Evolutionary conservation across 768 basidiomycete genomes (phyloP).

Genomic region (Mycena latifolia): DNA sequence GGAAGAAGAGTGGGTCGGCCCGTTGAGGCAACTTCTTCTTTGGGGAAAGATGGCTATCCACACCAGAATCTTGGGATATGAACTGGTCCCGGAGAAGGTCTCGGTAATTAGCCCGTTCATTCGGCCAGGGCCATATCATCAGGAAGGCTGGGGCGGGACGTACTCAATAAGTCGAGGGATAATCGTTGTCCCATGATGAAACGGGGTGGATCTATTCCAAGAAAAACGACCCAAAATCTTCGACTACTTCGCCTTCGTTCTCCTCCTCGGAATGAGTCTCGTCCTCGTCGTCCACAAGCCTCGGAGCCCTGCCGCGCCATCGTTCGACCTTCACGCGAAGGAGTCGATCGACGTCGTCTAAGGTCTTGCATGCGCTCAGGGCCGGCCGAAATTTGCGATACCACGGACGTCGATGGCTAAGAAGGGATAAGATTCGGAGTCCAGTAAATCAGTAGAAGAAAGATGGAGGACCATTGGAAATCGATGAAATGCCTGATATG

Average conservation of each 20-base stretch:
- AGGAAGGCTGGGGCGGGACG: background rate
- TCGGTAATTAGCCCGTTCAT: background rate
- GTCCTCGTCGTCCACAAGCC: slow-evolving; percentile 37
- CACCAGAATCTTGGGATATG: background rate
- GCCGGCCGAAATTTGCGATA: slow-evolving; percentile 66
- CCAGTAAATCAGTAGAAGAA: slow-evolving; percentile 27
- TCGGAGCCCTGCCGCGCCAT: slow-evolving; percentile 60
- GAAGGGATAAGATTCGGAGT: slow-evolving; percentile 14
- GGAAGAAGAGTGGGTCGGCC: background rate
- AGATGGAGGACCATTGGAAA: slow-evolving; percentile 69
- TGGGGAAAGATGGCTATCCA: too few species aligned
- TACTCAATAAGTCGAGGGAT: background rate
- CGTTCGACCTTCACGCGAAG: slow-evolving; percentile 52
- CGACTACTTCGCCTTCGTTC: slow-evolving; percentile 2
- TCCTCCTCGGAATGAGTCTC: slow-evolving; percentile 33
- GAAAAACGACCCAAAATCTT: slow-evolving; percentile 30
- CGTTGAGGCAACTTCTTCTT: background rate
- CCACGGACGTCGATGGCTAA: slow-evolving; percentile 66
- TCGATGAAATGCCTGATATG: slow-evolving; percentile 79
- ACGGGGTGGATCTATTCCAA: slow-evolving; percentile 23
- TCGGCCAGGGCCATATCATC: background rate
- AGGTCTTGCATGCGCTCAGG: slow-evolving; percentile 53
- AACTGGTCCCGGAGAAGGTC: background rate
- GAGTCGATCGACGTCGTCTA: slow-evolving; percentile 55
- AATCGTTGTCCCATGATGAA: background rate